Conservation (phyloP, 2,329 filamentous ascomycete species). For the Alternaria longipes region DNA sequence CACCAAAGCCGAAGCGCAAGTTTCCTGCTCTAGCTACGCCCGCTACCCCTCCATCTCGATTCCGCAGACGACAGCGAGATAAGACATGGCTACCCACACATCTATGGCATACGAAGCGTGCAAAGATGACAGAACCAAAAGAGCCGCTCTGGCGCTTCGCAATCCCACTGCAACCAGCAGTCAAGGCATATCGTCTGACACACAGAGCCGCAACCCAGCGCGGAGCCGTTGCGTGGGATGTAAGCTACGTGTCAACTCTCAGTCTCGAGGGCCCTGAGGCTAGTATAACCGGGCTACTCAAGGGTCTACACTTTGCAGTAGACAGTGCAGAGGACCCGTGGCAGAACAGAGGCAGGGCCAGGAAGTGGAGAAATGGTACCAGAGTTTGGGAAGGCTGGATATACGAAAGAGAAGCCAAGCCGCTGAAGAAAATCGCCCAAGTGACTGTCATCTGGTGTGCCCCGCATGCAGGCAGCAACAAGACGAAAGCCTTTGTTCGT, state of each 20-base stretch:
- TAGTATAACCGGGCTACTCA: constrained; percentile 73
- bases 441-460: constrained; percentile 78
- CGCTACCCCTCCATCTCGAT: constrained; percentile 71
- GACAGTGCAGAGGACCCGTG: constrained; percentile 64
- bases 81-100: constrained; percentile 98
- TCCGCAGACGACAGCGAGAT: constrained; percentile 82
- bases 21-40: constrained; percentile 76
- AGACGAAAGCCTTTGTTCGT: constrained; percentile 71
- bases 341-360: constrained; percentile 61
- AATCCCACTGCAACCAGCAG: constrained; percentile 82
- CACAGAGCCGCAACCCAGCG: constrained; percentile 79
- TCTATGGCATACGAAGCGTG: constrained; percentile 90
- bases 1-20: constrained; percentile 69
- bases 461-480: constrained; percentile 38
- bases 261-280: constrained; percentile 72
- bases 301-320: constrained; percentile 66
- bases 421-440: constrained; percentile 70
- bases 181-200: constrained; percentile 88
- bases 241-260: constrained; percentile 92
- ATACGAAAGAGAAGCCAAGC: constrained; percentile 63
- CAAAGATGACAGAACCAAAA: constrained; percentile 82
- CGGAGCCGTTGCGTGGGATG: constrained; percentile 89
- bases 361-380: constrained; percentile 74
- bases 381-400: constrained; percentile 67
- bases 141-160: constrained; percentile 90